Evolutionary conservation across 2,329 filamentous ascomycete genomes (phyloP).

Genomic region (Sphaerulina vaccinii): DNA sequence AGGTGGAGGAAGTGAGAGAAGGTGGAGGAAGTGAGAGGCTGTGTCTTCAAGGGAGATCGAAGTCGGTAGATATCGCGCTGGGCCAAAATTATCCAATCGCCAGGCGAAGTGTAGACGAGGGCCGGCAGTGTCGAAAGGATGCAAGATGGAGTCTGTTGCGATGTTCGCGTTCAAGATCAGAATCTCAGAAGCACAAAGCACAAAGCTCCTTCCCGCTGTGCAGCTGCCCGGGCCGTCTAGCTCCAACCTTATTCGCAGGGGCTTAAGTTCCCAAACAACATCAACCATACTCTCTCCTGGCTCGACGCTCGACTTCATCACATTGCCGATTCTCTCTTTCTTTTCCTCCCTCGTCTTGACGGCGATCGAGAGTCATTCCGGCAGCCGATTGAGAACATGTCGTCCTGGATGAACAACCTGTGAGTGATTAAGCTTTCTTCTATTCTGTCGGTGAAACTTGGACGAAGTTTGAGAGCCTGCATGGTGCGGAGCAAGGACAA

Average conservation of each 20-base stretch:
- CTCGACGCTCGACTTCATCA: not conserved
- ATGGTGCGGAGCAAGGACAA: constrained; percentile 20
- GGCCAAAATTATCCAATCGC: no score
- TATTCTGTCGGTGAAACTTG: constrained; percentile 24
- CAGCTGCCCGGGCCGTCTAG: no score
- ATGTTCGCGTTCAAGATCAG: no score
- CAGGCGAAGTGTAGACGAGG: no score
- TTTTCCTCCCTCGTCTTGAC: constrained; percentile 1
- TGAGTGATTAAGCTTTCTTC: constrained; percentile 33
- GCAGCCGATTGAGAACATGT: constrained; percentile 28
- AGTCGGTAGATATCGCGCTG: not conserved
- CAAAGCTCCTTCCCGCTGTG: no score
- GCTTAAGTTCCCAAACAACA: no score
- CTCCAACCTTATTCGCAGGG: no score
- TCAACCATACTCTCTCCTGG: not conserved
- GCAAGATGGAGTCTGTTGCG: no score
- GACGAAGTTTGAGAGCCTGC: constrained; percentile 26
- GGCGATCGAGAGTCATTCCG: not conserved
- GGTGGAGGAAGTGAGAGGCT: not conserved
- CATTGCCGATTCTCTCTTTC: not conserved
- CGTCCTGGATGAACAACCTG: constrained; percentile 42
- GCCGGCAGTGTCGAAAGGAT: no score
- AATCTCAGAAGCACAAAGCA: no score
- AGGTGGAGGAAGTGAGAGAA: not conserved
- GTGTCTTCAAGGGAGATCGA: no score